A percentile compares a stretch with the other conserved stretches of the same genome.
phyloP scores from a whole-genome alignment of 306 rosid genomes.

The Spatholobus suberectus region DNA sequence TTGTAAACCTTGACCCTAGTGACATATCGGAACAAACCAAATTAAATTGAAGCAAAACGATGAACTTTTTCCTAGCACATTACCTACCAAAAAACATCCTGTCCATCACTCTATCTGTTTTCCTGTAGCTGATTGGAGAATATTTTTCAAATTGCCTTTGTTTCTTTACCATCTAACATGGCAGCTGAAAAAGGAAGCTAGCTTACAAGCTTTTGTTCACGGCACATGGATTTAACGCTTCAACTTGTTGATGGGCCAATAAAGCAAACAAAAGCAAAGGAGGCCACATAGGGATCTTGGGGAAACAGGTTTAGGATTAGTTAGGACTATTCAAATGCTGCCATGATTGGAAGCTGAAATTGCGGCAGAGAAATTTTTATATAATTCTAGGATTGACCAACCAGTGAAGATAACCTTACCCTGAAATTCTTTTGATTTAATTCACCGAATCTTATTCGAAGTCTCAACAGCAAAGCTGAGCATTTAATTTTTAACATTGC shows the following conservation, averaged over 20 bases:
- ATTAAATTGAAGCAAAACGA: constrained; percentile 36
- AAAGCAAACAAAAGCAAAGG: constrained; percentile 43
- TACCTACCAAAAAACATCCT: constrained; percentile 42
- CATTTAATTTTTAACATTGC: neutral
- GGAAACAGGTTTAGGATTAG: neutral
- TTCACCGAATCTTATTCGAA: neutral
- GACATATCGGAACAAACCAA: constrained; percentile 13
- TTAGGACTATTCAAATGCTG: constrained; percentile 26
- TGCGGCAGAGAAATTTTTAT: neutral
- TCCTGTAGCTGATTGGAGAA: constrained; percentile 49
- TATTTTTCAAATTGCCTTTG: constrained; percentile 42
- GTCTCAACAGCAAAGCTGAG: neutral
- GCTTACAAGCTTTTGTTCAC: constrained; percentile 44
- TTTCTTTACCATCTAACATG: constrained; percentile 31
- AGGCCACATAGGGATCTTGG: constrained; percentile 54
- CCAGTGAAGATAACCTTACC: neutral
- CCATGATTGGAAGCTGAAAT: constrained; percentile 15
- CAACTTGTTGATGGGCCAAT: constrained; percentile 32
- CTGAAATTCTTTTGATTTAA: neutral
- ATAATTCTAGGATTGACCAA: neutral
- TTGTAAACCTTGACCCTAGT: constrained; percentile 21
- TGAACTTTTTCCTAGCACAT: constrained; percentile 36
- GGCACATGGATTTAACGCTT: constrained; percentile 50
- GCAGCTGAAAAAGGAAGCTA: neutral
- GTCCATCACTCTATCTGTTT: constrained; percentile 12